These are phyloP conservation scores for Diutina rugosa DNA, from an alignment of 1,139 yeast species.

Conservation along the genomic window DNA sequence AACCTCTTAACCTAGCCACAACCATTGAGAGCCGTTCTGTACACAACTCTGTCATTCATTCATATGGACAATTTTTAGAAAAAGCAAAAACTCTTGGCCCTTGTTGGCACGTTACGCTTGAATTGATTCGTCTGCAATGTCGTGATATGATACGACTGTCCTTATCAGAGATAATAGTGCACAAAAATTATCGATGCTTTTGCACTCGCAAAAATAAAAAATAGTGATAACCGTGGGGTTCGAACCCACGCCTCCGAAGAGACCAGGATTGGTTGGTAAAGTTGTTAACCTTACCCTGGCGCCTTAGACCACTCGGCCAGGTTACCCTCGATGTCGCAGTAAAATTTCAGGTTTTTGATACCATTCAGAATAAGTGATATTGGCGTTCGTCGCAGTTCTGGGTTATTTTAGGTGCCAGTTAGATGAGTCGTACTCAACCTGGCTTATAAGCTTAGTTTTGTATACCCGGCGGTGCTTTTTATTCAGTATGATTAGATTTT, in stretches of 20 bases:
- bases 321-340: not conserved
- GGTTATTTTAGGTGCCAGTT: too few species aligned
- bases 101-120: too few species aligned
- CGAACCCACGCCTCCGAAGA: slow-evolving; percentile 2
- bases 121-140: not conserved
- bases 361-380: too few species aligned
- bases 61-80: too few species aligned
- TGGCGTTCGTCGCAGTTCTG: too few species aligned
- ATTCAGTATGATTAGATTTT: too few species aligned
- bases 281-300: slow-evolving; percentile 2
- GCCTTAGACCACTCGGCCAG: slow-evolving; percentile 2
- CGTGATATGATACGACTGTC: not conserved
- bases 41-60: too few species aligned
- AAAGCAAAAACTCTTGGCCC: too few species aligned
- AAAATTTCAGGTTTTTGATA: too few species aligned
- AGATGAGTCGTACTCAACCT: too few species aligned
- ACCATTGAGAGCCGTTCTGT: not conserved
- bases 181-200: not conserved
- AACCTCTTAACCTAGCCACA: not conserved
- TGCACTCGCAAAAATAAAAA: not conserved
- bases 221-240: not conserved
- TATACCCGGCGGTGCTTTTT: too few species aligned
- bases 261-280: slow-evolving; percentile 1
- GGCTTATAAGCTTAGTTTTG: too few species aligned
- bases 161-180: not conserved